Evolutionary conservation across 257 asterid species (phyloP), one percentile per base, ranked within the genome.

Genomic region (Catharanthus roseus): DNA sequence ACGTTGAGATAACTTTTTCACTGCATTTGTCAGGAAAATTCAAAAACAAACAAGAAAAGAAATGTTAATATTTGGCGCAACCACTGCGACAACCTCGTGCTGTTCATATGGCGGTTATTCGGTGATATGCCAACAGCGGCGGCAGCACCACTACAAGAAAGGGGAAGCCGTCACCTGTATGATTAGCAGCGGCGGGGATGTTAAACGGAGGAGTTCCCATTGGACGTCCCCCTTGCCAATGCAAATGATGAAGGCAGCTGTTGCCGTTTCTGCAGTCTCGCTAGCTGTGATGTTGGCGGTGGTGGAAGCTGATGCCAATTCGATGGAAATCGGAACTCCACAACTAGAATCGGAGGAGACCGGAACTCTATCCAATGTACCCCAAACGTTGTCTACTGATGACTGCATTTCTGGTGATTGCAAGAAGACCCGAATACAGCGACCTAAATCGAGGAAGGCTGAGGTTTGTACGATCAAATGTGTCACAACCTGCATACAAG

Each of bases 381-480:
- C 97, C 18, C 96, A 89, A 79, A 84, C 85, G 54, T 54, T 93
- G 10, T 91, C 97, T 0, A 76, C 96, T 53, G 87, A 76, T 19
- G 88, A 77, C n/a, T 93, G 96, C 67, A 56, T 57, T 28, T 74
- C 89, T 16, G 88, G 77, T 12, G 85, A 89, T 66, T 89, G 97
- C 77, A 83, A 67, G 68, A 93, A 84, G 65, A 74, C 81, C 13
- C 87, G 86, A 71, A 91, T 93, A 67, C 96, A 93, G 77, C 76
- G 82, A 63, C 98, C 98, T 33, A 89, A 89, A 72, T 93, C 97
- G 33, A 85, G 75, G 65, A 87, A 91, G 79, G 98, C 98, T 0
- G 98, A 91, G 82, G 57, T 11, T 9, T 93, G 98, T 69, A 89
- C 96, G 6, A 76, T 86, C 31, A 91, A 93, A 75, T 93, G 98